A percentile compares a stretch with the other conserved stretches of the same genome.
phyloP scores from a whole-genome alignment of 495 filamentous ascomycete genomes.

The Aspergillus nanangensis region DNA sequence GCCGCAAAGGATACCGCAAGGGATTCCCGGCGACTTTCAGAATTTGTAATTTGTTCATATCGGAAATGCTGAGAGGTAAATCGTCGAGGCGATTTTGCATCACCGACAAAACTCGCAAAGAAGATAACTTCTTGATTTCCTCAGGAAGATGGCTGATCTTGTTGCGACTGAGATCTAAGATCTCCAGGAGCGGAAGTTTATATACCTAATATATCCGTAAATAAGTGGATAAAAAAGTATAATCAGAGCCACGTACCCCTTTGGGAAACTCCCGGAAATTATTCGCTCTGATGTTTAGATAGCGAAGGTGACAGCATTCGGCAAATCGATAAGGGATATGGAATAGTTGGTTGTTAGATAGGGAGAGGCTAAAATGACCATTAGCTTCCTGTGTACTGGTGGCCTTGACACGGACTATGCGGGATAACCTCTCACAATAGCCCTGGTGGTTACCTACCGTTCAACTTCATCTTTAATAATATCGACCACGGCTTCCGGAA shows the following conservation, averaged over 20 bases:
- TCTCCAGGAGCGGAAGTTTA: slow-evolving; percentile 80
- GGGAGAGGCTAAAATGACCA: slow-evolving; percentile 59
- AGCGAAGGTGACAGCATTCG: slow-evolving; percentile 83
- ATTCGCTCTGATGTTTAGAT: slow-evolving; percentile 92
- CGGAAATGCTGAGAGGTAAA: slow-evolving; percentile 75
- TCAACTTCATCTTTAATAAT: slow-evolving; percentile 91
- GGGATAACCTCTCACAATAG: too few relatives aligned
- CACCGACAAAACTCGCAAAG: slow-evolving; percentile 71
- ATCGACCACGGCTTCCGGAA: slow-evolving; percentile 87
- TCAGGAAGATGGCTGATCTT: slow-evolving; percentile 72
- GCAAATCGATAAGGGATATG: slow-evolving; percentile 76
- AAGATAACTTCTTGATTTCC: slow-evolving; percentile 72
- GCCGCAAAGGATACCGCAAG: slow-evolving; percentile 47
- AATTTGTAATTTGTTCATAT: slow-evolving; percentile 83
- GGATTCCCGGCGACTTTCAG: slow-evolving; percentile 87
- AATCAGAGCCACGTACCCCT: slow-evolving; percentile 50
- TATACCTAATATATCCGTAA: slow-evolving; percentile 52
- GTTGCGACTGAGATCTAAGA: slow-evolving; percentile 86
- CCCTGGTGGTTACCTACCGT: slow-evolving; percentile 64
- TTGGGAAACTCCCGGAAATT: slow-evolving; percentile 81
- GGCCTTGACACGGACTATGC: too few relatives aligned
- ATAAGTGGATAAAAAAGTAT: slow-evolving; percentile 20
- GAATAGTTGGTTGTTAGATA: slow-evolving; percentile 83
- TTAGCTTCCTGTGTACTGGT: slow-evolving; percentile 8
- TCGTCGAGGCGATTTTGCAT: slow-evolving; percentile 81